Conservation (phyloP, 2,329 filamentous ascomycete species). For the Didymella exigua region DNA sequence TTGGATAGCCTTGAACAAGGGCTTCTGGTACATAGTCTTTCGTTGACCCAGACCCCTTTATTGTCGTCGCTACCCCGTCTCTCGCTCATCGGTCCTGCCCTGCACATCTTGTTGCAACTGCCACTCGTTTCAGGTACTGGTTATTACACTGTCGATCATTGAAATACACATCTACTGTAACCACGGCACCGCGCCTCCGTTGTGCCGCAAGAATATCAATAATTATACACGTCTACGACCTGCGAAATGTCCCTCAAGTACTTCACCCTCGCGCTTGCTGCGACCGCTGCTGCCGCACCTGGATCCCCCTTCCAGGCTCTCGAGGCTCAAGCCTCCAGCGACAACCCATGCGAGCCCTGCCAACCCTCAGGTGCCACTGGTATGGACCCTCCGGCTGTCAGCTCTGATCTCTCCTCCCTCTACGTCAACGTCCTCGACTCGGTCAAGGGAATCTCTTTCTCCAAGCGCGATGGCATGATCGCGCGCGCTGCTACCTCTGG, state of each 20-base stretch:
- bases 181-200: constrained; percentile 12
- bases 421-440: constrained; percentile 46
- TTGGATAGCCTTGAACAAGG: constrained; percentile 6
- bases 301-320: constrained; percentile 27
- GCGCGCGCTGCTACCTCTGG: constrained; percentile 25
- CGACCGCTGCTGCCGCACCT: constrained; percentile 25
- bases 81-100: constrained; percentile 9
- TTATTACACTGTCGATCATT: constrained; percentile 9
- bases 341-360: constrained; percentile 44
- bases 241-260: constrained; percentile 33
- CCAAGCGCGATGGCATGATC: constrained; percentile 26
- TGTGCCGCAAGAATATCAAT: constrained; percentile 1
- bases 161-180: constrained; percentile 13
- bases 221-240: not conserved
- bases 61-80: constrained; percentile 6
- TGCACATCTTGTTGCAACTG: constrained; percentile 7
- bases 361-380: constrained; percentile 44
- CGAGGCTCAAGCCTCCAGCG: constrained; percentile 29
- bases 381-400: constrained; percentile 38
- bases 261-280: constrained; percentile 32
- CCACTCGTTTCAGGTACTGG: constrained; percentile 15
- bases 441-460: constrained; percentile 42
- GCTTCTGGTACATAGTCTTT: constrained; percentile 12
- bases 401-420: constrained; percentile 42
- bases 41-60: constrained; percentile 9